Percentiles rank a stretch among this genome's conserved stretches.
Conservation (phyloP, 2,329 filamentous ascomycete genomes). For the Pyricularia grisea region DNA sequence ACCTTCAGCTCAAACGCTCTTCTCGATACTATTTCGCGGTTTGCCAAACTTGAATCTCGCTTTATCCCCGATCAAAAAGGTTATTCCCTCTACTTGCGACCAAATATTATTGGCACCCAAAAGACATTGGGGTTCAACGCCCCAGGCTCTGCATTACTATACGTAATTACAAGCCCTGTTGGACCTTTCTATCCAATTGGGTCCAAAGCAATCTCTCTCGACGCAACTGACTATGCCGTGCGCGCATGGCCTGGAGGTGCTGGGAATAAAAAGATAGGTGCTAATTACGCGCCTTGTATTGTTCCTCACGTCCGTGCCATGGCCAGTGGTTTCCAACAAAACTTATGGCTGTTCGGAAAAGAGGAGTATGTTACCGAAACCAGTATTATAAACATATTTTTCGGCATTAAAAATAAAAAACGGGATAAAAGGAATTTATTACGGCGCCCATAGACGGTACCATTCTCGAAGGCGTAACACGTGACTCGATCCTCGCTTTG, state of each 20-base stretch:
- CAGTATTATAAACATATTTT: conserved; percentile 98
- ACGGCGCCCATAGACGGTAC: conserved; percentile 94
- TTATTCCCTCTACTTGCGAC: conserved; percentile 91
- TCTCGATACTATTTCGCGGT: conserved; percentile 71
- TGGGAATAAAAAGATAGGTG: conserved; percentile 95
- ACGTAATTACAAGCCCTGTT: conserved; percentile 90
- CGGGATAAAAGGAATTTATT: conserved; percentile 82
- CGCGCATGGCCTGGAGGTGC: conserved; percentile 97
- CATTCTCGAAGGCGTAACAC: conserved; percentile 88
- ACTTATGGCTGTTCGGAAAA: conserved; percentile 93
- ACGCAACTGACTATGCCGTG: conserved; percentile 93
- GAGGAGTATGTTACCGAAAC: conserved; percentile 96
- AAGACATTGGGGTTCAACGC: conserved; percentile 84
- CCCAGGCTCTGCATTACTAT: conserved; percentile 86
- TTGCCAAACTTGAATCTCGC: conserved; percentile 72
- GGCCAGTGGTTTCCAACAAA: conserved; percentile 90
- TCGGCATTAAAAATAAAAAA: conserved; percentile 75
- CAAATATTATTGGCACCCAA: conserved; percentile 96
- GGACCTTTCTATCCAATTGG: conserved; percentile 97
- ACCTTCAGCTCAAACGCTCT: conserved; percentile 70
- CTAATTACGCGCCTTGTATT: conserved; percentile 98
- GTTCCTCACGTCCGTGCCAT: conserved; percentile 94
- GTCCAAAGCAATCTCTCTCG: conserved; percentile 92
- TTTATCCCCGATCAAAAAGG: conserved; percentile 83
- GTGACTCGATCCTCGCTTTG: conserved; percentile 78